Evolutionary conservation across 768 basidiomycete genomes (phyloP).

Genomic region (Lactarius quietus): DNA sequence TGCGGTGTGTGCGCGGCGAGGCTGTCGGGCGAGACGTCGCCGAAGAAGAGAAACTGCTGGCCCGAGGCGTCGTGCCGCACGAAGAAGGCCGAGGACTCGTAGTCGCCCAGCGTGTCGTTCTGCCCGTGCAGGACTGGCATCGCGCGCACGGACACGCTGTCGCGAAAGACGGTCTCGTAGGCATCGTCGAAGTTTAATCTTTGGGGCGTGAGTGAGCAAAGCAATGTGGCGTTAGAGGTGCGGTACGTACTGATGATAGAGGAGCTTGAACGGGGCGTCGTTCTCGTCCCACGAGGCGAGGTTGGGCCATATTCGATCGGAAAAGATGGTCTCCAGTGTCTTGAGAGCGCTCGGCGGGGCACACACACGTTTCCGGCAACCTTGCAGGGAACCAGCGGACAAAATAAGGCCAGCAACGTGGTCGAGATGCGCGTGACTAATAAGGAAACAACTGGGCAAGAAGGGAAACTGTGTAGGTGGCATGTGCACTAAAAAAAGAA

Average conservation of each 20-base stretch:
- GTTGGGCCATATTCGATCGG: conserved; percentile 80
- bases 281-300: conserved; percentile 71
- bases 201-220: neutral
- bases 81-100: conserved; percentile 85
- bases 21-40: conserved; percentile 88
- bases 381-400: conserved; percentile 71
- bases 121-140: conserved; percentile 75
- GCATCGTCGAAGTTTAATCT: conserved; percentile 51
- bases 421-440: conserved; percentile 90
- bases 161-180: conserved; percentile 50
- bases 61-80: conserved; percentile 58
- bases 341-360: conserved; percentile 58
- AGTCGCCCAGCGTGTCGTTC: conserved; percentile 46
- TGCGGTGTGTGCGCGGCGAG: conserved; percentile 50
- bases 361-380: conserved; percentile 59
- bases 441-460: conserved; percentile 63
- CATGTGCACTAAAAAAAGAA: neutral
- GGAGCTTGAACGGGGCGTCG: conserved; percentile 54
- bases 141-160: conserved; percentile 54
- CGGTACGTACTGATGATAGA: conserved; percentile 59
- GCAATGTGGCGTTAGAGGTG: conserved; percentile 3
- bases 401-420: conserved; percentile 82
- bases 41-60: conserved; percentile 87
- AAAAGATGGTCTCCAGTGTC: conserved; percentile 69
- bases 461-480: neutral